phyloP scores from a whole-genome alignment of 441 rosid species.

The Euphorbia schlechtendalii region DNA sequence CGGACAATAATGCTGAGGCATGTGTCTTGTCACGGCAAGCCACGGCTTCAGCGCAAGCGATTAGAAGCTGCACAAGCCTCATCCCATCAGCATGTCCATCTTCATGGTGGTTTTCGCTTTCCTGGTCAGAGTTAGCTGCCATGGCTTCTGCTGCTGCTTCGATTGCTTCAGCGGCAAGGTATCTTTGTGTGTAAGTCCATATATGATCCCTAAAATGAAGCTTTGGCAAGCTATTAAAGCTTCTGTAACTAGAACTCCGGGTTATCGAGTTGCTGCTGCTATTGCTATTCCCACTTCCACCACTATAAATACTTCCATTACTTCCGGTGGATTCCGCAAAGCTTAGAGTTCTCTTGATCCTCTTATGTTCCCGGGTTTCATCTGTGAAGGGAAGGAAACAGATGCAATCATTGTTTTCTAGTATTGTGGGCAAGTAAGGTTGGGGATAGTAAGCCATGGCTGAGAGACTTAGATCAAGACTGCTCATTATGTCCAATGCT shows the following conservation, averaged over 20 bases:
- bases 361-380: slow-evolving; percentile 28
- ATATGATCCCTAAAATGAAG: slow-evolving; percentile 44
- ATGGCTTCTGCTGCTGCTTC: slow-evolving; percentile 39
- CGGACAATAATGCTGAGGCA: slow-evolving; percentile 42
- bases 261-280: slow-evolving; percentile 16
- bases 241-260: slow-evolving; percentile 27
- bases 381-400: slow-evolving; percentile 13
- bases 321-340: slow-evolving; percentile 28
- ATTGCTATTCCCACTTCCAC: slow-evolving; percentile 1
- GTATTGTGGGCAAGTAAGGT: slow-evolving; percentile 20
- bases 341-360: slow-evolving; percentile 27
- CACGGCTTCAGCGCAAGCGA: slow-evolving; percentile 63
- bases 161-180: slow-evolving; percentile 37
- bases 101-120: slow-evolving; percentile 22
- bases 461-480: slow-evolving; percentile 32
- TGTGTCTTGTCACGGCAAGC: slow-evolving; percentile 56
- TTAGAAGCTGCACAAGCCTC: slow-evolving; percentile 46
- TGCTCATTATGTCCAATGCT: slow-evolving; percentile 10
- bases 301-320: slow-evolving; percentile 2
- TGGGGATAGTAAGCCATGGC: slow-evolving; percentile 22
- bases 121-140: slow-evolving; percentile 11
- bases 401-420: slow-evolving; percentile 9
- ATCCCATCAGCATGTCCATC: slow-evolving; percentile 37
- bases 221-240: slow-evolving; percentile 25
- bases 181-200: slow-evolving; percentile 32